Base-by-base conservation (phyloP, 176 grass and related monocot genomes). In the Juncus effusus region DNA sequence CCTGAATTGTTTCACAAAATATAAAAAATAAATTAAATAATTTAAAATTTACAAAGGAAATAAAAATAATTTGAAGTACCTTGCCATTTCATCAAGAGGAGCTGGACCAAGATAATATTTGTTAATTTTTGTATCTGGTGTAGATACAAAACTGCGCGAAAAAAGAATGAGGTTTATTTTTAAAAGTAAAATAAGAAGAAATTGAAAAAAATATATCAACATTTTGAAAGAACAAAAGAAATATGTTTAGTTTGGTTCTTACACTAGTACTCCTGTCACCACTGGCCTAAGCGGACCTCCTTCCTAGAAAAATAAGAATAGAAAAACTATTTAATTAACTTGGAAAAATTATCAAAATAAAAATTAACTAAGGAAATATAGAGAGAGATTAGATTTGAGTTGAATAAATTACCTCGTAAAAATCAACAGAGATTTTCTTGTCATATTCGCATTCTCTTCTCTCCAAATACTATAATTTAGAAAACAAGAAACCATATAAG, bases 401-500 rank as follows among this genome's bases (percentile, higher is more conserved):
- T 40, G 66, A 40, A 3, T 42, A 67, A 54, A n/a, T 72, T 10
- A 83, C 80, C 80, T 70, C 77, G 74, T 77, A 83, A 38, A 83
- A 83, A 50, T 56, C 19, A 19, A 83, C 41, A 10, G 13, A 8
- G 11, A 40, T 77, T 59, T 77, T 72, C 40, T 61, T 38, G 51
- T 83, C 80, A 60, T 83, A 83, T 52, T 83, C 80, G 3, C 80
- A 83, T 68, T 83, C 80, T 72, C 80, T 77, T 77, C 80, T 77
- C 74, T 77, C 73, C 60, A 83, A 67, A 73, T 83, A 83, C 80
- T 83, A 50, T 15, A 44, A 61, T 67, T 11, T 0, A 5, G 7
- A 64, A 54, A 77, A 13, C 7, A 49, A 76, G 35, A 56, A 15
- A n/a, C 9, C 44, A 47, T 9, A 47, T 47, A 47, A 47, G 9